These are phyloP conservation scores for Boletus speciosus DNA, from an alignment of 768 basidiomycete genomes.

Conservation along the genomic window DNA sequence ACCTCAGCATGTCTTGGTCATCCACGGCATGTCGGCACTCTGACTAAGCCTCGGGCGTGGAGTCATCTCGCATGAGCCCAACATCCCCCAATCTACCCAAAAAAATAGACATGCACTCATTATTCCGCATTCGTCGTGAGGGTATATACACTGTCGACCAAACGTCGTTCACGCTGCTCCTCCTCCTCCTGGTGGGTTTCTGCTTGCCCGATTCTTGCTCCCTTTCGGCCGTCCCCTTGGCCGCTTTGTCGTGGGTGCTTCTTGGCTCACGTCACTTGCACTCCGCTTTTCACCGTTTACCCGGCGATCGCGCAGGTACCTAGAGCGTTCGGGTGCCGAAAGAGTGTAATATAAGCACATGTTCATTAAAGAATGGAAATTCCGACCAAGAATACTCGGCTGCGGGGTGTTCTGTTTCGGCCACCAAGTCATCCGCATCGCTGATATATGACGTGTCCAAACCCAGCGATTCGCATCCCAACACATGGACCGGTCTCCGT, in stretches of 20 bases:
- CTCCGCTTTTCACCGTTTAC: conserved; percentile 44
- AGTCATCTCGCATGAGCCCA: too few relatives aligned
- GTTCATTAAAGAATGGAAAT: conserved; percentile 4
- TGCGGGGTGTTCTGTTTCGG: background rate
- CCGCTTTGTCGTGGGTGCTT: conserved; percentile 41
- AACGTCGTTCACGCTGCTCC: background rate
- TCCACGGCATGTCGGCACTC: background rate
- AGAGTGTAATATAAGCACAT: conserved; percentile 12
- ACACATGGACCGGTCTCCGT: conserved; percentile 1
- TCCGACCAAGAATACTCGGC: conserved; percentile 1
- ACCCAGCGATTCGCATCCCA: background rate
- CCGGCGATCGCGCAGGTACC: conserved; percentile 62
- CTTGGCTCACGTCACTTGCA: conserved; percentile 26
- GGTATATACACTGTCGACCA: conserved; percentile 8
- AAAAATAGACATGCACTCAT: too few relatives aligned
- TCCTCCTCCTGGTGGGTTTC: conserved; percentile 6
- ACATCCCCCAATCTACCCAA: background rate
- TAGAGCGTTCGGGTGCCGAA: conserved; percentile 24
- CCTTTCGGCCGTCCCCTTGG: conserved; percentile 69
- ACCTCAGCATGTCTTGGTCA: background rate
- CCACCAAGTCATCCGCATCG: background rate
- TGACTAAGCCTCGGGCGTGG: conserved; percentile 14
- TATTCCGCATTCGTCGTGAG: background rate
- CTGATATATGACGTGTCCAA: background rate
- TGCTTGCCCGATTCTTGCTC: conserved; percentile 51